Base-by-base conservation (phyloP, 805 yeast genomes). In the Metschnikowia lachancei region DNA sequence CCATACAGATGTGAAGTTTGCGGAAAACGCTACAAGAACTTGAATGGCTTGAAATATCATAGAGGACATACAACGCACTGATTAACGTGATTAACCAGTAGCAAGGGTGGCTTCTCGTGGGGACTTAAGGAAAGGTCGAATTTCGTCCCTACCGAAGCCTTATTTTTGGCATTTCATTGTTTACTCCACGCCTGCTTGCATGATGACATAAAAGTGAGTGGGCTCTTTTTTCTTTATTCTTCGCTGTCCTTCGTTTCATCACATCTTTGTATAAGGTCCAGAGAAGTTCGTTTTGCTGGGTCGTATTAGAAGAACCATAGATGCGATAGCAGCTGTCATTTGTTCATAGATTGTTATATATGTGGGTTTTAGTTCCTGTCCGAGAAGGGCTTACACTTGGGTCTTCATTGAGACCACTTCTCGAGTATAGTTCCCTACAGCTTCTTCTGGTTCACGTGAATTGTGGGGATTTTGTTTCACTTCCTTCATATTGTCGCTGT, bases 1-100 rank as follows among this genome's bases (percentile, higher is more conserved):
- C 99, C 99, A 32, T 94, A 92, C 66, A 79, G 97, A 62, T 94
- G 99, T 69, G 98, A 94, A 70, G 96, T 92, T 36, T 94, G 99
- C 70, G 98, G 98, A 49, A 94, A 92, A 69, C 75, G 99, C 47
- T 94, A 94, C 72, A 94, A 94, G 76, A 94, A 94, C 62, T 74
- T 94, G 60, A 94, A 94, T 65, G 99, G 99, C 22, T 76, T 94
- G 66, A 94, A 94, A 69, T 94, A 94, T 66, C 99, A 94, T 67
- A 81, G 97, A 59, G 98, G 97, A 18, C 99, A 94, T 69, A 83
- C 97, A n/a, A 92, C 98, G 36, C 98, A 92, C 73, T 91, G 66
- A 57, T 18, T 34, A 10, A 12, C 9, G 10, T n/a, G n/a, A n/a
- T n/a, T n/a, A n/a, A n/a, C n/a, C 4, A 37, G 6, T 26, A 12